These are phyloP conservation scores for Juglanconis oblonga DNA, from an alignment of 2,329 filamentous ascomycete genomes.

Conservation along the genomic window DNA sequence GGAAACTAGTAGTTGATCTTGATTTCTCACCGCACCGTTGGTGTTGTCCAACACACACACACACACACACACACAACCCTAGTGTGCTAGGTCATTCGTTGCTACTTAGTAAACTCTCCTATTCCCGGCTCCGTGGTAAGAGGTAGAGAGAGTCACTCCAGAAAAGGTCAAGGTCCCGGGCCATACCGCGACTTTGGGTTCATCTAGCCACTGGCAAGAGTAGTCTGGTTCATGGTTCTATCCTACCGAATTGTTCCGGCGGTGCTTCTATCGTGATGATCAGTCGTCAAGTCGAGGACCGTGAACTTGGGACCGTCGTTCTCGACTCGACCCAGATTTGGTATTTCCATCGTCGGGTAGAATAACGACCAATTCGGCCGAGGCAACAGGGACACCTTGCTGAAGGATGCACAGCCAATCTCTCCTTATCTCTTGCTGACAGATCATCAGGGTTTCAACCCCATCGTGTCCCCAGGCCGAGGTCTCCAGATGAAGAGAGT, in stretches of 20 bases:
- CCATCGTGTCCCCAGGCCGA: not conserved
- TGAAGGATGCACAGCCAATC: not conserved
- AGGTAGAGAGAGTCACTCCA: conserved; percentile 2
- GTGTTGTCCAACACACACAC: too few species aligned
- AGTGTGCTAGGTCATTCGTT: not conserved
- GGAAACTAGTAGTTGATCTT: too few species aligned
- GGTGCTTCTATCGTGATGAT: too few species aligned
- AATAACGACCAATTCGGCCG: too few species aligned
- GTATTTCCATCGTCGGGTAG: not conserved
- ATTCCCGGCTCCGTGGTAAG: conserved; percentile 12
- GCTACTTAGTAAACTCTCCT: conserved; percentile 6
- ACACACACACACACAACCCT: too few species aligned
- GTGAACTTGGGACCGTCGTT: too few species aligned
- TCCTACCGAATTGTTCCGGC: too few species aligned
- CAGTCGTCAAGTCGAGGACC: not conserved
- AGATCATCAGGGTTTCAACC: not conserved
- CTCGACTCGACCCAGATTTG: too few species aligned
- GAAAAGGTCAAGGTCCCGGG: conserved; percentile 9
- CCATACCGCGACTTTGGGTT: not conserved
- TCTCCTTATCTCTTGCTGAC: conserved; percentile 6
- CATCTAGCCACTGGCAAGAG: conserved; percentile 7
- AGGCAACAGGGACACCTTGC: not conserved
- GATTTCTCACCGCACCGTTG: too few species aligned
- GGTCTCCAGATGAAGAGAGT: not conserved
- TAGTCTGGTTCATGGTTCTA: not conserved